Base-by-base conservation (phyloP, 179 eudicot species). In the Beta macrorhiza region DNA sequence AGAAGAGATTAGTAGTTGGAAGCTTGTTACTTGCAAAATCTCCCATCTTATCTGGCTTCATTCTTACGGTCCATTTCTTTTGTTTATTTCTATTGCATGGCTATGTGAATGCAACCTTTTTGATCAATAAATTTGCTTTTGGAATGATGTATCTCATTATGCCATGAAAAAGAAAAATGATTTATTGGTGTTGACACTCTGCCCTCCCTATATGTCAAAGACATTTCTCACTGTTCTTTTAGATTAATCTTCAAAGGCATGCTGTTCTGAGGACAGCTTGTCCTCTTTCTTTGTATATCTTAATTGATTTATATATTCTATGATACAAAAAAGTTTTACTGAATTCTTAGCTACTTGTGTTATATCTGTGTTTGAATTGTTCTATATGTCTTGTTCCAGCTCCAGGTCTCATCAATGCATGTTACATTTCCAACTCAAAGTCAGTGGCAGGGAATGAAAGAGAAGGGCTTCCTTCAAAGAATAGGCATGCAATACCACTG, bases 401-500 rank as follows among this genome's bases (percentile, higher is more conserved):
- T 87, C 78, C 91, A 92, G 86, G 93, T 90, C 78, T 95, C 99
- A 64, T 93, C 99, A 17, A 84, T 95, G 85, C 99, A 95, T 88
- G 88, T 95, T 79, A 95, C 99, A 49, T 95, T 95, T 89, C 88
- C 98, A 62, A 84, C 92, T 64, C 91, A 84, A 88, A 81, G 76
- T 81, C 96, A 95, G 85, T 92, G 92, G 90, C 75, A 73, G 71
- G 86, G 80, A 81, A 84, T 93, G 92, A 87, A 93, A 87, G 93
- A 86, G 58, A 91, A 89, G 81, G 97, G 97, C 57, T 93, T 95
- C 82, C 91, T 95, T 78, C 99, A 93, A 88, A 90, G 99, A 87
- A 88, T 91, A 67, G 99, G 99, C 78, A 93, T 95, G 98, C 99
- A 95, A 84, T 95, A 95, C 83, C 99, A 95, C 87, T 95, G 99